These are phyloP conservation scores for Fusarium sp. DNA, from an alignment of 2,329 filamentous ascomycete species.

Conservation along the genomic window DNA sequence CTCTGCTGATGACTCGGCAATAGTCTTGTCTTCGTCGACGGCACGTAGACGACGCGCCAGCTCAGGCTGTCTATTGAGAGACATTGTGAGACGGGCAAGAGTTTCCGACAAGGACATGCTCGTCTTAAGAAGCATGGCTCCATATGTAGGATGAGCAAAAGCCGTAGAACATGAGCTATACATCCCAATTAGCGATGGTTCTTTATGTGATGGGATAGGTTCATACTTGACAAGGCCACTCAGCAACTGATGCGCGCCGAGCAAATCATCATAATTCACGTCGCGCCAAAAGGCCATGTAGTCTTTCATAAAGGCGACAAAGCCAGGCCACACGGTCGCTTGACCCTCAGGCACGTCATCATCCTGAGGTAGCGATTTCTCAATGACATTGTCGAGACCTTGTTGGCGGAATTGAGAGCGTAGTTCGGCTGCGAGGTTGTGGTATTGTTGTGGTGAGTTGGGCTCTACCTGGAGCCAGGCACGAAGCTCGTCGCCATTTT, in stretches of 20 bases:
- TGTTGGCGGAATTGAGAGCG: slow-evolving; percentile 63
- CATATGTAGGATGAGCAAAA: slow-evolving; percentile 81
- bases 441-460: slow-evolving; percentile 73
- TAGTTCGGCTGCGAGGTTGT: slow-evolving; percentile 74
- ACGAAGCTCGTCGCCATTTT: slow-evolving; percentile 73
- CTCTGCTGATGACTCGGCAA: slow-evolving; percentile 89
- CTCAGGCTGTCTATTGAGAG: slow-evolving; percentile 82
- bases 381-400: slow-evolving; percentile 71
- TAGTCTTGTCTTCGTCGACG: slow-evolving; percentile 74
- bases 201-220: not conserved
- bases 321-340: slow-evolving; percentile 77
- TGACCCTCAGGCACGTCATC: slow-evolving; percentile 72
- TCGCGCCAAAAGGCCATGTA: slow-evolving; percentile 86
- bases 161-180: slow-evolving; percentile 83
- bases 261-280: slow-evolving; percentile 78
- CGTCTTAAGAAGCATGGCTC: slow-evolving; percentile 83
- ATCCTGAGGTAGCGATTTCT: slow-evolving; percentile 71
- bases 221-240: slow-evolving; percentile 79
- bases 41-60: slow-evolving; percentile 74
- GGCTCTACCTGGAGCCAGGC: slow-evolving; percentile 81
- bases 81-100: slow-evolving; percentile 84
- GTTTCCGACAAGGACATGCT: slow-evolving; percentile 84
- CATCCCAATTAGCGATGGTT: slow-evolving; percentile 2
- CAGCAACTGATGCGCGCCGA: slow-evolving; percentile 79
- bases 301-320: slow-evolving; percentile 81